These are phyloP conservation scores for Aspergillus incahuasiensis DNA, from an alignment of 495 filamentous ascomycete genomes.

Conservation along the genomic window DNA sequence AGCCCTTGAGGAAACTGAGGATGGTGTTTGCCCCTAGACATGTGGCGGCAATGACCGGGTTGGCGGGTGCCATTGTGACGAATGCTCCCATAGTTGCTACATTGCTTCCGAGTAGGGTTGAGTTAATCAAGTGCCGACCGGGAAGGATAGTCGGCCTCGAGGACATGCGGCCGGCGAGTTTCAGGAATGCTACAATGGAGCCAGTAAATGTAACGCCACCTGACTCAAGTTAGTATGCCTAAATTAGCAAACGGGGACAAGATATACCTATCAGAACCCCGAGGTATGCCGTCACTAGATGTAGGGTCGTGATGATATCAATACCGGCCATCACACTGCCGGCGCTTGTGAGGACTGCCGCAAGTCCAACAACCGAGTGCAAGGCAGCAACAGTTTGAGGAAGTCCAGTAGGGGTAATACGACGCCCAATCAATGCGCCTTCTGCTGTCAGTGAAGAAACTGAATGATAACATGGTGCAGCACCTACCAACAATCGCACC, in stretches of 20 bases:
- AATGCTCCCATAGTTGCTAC: conserved; percentile 75
- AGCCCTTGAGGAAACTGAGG: conserved; percentile 76
- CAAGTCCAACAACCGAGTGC: conserved; percentile 77
- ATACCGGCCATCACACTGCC: conserved; percentile 72
- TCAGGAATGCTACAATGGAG: conserved; percentile 75
- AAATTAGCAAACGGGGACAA: too few species aligned
- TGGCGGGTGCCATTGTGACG: conserved; percentile 67
- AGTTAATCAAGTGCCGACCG: conserved; percentile 67
- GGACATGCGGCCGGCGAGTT: conserved; percentile 71
- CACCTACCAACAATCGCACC: conserved; percentile 52
- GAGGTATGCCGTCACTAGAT: conserved; percentile 73
- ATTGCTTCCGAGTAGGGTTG: conserved; percentile 63
- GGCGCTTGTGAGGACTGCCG: conserved; percentile 75
- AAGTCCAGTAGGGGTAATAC: conserved; percentile 74
- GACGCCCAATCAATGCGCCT: conserved; percentile 68
- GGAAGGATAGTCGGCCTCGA: conserved; percentile 64
- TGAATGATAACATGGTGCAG: too few species aligned
- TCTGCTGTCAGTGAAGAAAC: conserved; percentile 1
- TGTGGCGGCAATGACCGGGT: conserved; percentile 65
- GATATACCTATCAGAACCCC: conserved; percentile 64
- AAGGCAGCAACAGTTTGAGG: conserved; percentile 78
- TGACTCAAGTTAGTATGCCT: conserved; percentile 5
- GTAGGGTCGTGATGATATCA: conserved; percentile 60
- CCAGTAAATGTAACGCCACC: conserved; percentile 80
- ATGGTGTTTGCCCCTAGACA: conserved; percentile 67